These are phyloP conservation scores for Myxozyma neglecta DNA, from an alignment of 805 yeast species.

Conservation along the genomic window DNA sequence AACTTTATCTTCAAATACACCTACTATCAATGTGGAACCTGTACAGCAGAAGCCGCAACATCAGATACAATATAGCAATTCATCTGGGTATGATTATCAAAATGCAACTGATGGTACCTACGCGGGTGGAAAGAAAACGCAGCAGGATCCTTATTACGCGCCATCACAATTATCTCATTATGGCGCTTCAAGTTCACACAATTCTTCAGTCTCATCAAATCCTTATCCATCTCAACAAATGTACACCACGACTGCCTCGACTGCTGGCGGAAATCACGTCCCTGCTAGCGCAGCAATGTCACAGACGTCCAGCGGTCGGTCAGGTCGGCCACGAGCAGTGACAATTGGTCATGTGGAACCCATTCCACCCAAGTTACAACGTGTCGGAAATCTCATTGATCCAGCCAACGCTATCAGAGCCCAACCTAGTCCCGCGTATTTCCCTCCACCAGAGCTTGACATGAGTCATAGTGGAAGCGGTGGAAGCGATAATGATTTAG, in stretches of 20 bases:
- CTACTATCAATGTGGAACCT: not conserved
- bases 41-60: conserved; percentile 14
- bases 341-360: conserved; percentile 44
- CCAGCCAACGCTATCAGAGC: conserved; percentile 43
- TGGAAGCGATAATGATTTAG: conserved; percentile 1
- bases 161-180: conserved; percentile 10
- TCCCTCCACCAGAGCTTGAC: conserved; percentile 43
- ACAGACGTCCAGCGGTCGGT: conserved; percentile 11
- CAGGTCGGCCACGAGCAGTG: conserved; percentile 42
- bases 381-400: conserved; percentile 45
- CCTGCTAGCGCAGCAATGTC: conserved; percentile 1
- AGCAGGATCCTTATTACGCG: not conserved
- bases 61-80: not conserved
- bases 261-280: not conserved
- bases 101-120: not conserved
- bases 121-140: conserved; percentile 3
- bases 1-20: not conserved
- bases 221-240: conserved; percentile 27
- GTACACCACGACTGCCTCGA: not conserved
- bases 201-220: conserved; percentile 7
- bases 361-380: conserved; percentile 45
- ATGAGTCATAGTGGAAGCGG: not conserved
- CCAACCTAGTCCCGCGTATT: conserved; percentile 45
- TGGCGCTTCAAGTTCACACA: not conserved
- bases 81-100: conserved; percentile 1